Percentiles rank a stretch among this genome's conserved stretches.
phyloP scores from a whole-genome alignment of 2,329 filamentous ascomycete genomes.

The Aspergillus quadricinctus region DNA sequence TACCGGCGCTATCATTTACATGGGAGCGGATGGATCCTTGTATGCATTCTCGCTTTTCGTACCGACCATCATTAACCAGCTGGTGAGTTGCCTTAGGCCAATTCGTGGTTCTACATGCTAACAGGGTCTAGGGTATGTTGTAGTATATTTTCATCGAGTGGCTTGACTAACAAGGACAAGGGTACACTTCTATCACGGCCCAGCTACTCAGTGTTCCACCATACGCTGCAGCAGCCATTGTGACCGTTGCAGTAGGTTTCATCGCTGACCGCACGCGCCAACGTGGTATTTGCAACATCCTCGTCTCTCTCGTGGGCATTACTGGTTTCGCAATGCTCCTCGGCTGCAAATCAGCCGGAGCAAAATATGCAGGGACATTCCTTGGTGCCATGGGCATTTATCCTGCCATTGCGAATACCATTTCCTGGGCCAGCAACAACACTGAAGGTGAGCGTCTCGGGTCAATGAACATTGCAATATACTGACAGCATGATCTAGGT shows the following conservation, averaged over 20 bases:
- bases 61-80: constrained; percentile 67
- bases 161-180: constrained; percentile 24
- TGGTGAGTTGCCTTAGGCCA: constrained; percentile 29
- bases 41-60: constrained; percentile 51
- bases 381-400: constrained; percentile 85
- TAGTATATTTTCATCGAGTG: background rate
- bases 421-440: constrained; percentile 86
- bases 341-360: constrained; percentile 54
- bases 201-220: constrained; percentile 73
- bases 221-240: constrained; percentile 64
- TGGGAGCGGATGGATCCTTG: constrained; percentile 67
- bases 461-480: background rate
- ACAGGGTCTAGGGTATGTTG: constrained; percentile 4
- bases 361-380: constrained; percentile 81
- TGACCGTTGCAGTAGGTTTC: constrained; percentile 68
- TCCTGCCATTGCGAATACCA: constrained; percentile 79
- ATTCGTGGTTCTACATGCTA: constrained; percentile 10
- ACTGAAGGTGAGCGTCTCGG: constrained; percentile 51
- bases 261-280: constrained; percentile 69
- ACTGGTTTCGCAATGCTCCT: constrained; percentile 77
- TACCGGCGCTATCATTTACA: constrained; percentile 69
- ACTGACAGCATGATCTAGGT: constrained; percentile 33
- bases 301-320: constrained; percentile 65
- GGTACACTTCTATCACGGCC: constrained; percentile 57
- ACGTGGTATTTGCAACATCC: constrained; percentile 77